Base-by-base conservation (phyloP, 805 yeast genomes). In the Candida tammaniensis region DNA sequence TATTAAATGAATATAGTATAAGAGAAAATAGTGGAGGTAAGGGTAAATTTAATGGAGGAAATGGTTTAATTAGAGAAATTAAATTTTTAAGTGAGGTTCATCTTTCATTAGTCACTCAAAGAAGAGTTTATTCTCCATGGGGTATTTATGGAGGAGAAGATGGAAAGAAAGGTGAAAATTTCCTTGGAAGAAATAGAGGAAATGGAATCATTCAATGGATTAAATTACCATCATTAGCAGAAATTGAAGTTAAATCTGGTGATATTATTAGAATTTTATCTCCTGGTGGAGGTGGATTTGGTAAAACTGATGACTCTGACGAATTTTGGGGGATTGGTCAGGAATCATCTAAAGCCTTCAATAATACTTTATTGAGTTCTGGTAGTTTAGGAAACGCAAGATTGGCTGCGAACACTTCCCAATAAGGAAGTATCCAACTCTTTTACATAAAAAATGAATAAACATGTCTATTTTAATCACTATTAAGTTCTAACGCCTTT, bases 241-340 rank as follows among this genome's bases (percentile, higher is more conserved):
- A 82, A 55, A 42, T 83, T 3, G 48, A 61, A 10, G 68, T 77
- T 36, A 46, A 60, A n/a, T 53, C 69, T 5, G 93, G 93, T 5
- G 95, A 86, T 48, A 64, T 84, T 30, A 55, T 86, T 24, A 57
- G 80, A 7, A 76, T 86, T 24, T 55, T 67, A 49, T 83, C 94
- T 0, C 94, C 95, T 2, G 95, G 95, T 24, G 95, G 93, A 17
- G 95, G 91, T 30, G 95, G 88, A 0, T 85, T 70, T 56, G 94
- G 94, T 31, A 40, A 33, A 15, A 39, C 38, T 14, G 20, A 35
- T 8, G 51, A 45, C 24, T 21, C 48, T 3, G 49, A 44, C 23
- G 51, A 43, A 13, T 28, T 20, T 16, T 43, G 47, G 49, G 39
- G 42, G 5, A 15, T 42, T 14, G 36, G 34, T 8, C 18, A 33